Base-by-base conservation (phyloP, 306 rosid species). In the Cyclanthera cordifolia region DNA sequence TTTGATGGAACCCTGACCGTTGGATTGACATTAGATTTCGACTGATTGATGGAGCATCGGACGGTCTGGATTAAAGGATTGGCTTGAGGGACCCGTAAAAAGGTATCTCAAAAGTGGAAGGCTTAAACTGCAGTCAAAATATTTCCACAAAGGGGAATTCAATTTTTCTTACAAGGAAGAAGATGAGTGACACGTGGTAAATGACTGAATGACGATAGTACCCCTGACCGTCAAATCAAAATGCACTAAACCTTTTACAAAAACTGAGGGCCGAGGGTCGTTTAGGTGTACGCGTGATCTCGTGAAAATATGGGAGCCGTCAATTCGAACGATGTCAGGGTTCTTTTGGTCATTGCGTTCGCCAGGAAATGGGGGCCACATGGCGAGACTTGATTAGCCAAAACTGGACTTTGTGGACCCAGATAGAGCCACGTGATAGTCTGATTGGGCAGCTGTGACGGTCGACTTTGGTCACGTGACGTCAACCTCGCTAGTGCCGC, bases 331-430 rank as follows among this genome's bases (percentile, higher is more conserved):
- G 57, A n/a, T 78, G 87, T 78, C 80, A 67, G 83, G 80, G 86
- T 71, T 52, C 72, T 78, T 82, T 82, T 78, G 74, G 87, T 84
- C 86, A 78, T 85, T 76, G 49, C 27, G 46, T 65, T 46, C 7
- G 60, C 74, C 74, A 63, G 71, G 27, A 23, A 0, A 17, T 20
- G 50, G 51, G 51, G 70, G 24, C 74, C 56, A 37, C 48, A 2
- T 7, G 50, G 12, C 0, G 51, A n/a, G 58, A 30, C 67, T 56
- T 69, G 27, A 56, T 63, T 64, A 54, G 71, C n/a, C 0, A 9
- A 15, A 61, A 15, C 13, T 34, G 10, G 15, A n/a, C 19, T 45
- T 19, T 14, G 70, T 45, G 53, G 43, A 65, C 53, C 70, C 32
- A 16, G 9, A 8, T 57, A 2, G 15, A 3, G 20, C 52, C 69